Evolutionary conservation across 345 rosid species (phyloP).

Genomic region (Boechera divaricarpa): DNA sequence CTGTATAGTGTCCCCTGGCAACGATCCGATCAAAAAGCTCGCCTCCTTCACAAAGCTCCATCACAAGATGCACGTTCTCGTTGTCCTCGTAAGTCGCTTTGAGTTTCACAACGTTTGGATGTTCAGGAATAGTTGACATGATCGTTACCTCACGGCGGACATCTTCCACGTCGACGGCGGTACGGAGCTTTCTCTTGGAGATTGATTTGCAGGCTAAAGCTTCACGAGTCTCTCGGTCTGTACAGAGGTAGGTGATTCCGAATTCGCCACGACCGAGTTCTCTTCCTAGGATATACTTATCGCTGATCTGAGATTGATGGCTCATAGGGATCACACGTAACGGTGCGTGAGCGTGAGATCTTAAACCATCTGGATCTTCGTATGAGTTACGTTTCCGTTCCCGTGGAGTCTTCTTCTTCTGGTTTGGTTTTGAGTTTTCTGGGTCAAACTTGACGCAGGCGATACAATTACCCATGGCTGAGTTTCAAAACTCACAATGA

Average conservation of each 20-base stretch:
- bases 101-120: constrained; percentile 80
- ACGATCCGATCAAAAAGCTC: constrained; percentile 96
- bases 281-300: constrained; percentile 83
- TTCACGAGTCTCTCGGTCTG: constrained; percentile 80
- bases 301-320: constrained; percentile 78
- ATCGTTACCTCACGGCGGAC: constrained; percentile 93
- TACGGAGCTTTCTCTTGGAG: constrained; percentile 82
- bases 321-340: constrained; percentile 71
- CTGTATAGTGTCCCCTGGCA: constrained; percentile 93
- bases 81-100: constrained; percentile 90
- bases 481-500: constrained; percentile 15
- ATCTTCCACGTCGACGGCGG: constrained; percentile 90
- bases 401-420: constrained; percentile 44
- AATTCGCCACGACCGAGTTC: constrained; percentile 96
- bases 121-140: constrained; percentile 85
- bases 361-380: constrained; percentile 46
- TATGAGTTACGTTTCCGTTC: constrained; percentile 54
- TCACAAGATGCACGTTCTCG: constrained; percentile 92
- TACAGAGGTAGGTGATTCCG: constrained; percentile 90
- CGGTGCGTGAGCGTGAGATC: constrained; percentile 65
- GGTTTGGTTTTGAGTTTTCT: constrained; percentile 45
- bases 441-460: constrained; percentile 67
- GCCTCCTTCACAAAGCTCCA: constrained; percentile 98
- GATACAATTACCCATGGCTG: constrained; percentile 87
- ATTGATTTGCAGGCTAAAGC: constrained; percentile 91